Conservation (phyloP, 345 rosid species). For the Linum lewisii region DNA sequence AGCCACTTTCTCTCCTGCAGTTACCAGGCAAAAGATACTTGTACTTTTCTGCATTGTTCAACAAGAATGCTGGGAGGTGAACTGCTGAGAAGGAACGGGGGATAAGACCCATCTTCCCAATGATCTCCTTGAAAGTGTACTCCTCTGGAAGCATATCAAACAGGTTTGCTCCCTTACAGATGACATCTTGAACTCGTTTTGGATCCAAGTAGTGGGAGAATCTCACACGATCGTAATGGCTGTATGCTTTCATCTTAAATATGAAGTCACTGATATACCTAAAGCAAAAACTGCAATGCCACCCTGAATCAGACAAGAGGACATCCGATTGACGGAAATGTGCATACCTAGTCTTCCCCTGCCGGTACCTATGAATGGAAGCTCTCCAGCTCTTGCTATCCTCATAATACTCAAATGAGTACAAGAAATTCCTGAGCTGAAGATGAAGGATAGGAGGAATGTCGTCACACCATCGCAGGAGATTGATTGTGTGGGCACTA, state of each 20-base stretch:
- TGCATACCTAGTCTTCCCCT: conserved; percentile 63
- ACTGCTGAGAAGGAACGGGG: conserved; percentile 68
- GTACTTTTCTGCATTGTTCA: conserved; percentile 60
- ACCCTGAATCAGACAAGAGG: conserved; percentile 70
- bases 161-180: conserved; percentile 68
- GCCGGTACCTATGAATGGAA: conserved; percentile 56
- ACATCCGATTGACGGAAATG: conserved; percentile 72
- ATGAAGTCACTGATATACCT: conserved; percentile 59
- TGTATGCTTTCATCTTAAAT: conserved; percentile 97
- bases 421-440: conserved; percentile 68
- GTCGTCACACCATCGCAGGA: conserved; percentile 85
- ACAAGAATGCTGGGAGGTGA: conserved; percentile 63
- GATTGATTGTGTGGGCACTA: conserved; percentile 80
- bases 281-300: conserved; percentile 99
- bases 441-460: conserved; percentile 79
- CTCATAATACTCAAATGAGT: conserved; percentile 61
- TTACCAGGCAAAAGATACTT: conserved; percentile 78
- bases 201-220: conserved; percentile 77
- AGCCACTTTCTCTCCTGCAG: conserved; percentile 72
- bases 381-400: conserved; percentile 96
- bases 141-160: conserved; percentile 95
- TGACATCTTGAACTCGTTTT: conserved; percentile 68
- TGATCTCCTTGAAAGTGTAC: conserved; percentile 78
- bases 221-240: conserved; percentile 81
- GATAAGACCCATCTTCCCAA: conserved; percentile 80